Conservation (phyloP, 306 rosid genomes). For the Astragalus membranaceus region DNA sequence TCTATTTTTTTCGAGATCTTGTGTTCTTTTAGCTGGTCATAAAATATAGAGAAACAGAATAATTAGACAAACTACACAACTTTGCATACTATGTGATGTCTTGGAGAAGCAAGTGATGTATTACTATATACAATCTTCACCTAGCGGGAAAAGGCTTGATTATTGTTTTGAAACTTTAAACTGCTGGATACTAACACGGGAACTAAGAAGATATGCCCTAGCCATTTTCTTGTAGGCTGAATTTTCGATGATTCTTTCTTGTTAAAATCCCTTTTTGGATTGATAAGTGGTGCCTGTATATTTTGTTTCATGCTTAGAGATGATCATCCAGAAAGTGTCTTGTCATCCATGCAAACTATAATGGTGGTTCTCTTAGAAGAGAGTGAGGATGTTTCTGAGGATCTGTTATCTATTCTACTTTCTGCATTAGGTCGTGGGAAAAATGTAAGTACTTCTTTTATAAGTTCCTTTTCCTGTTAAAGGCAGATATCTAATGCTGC, state of each 20-base stretch:
- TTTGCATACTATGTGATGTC: constrained; percentile 5
- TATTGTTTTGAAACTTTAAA: constrained; percentile 12
- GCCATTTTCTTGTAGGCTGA: constrained; percentile 11
- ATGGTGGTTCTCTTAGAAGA: constrained; percentile 92
- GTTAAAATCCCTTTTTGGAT: not conserved
- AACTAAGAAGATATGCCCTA: not conserved
- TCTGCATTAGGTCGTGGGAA: constrained; percentile 73
- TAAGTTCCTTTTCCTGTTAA: constrained; percentile 5
- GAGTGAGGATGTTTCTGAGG: constrained; percentile 83
- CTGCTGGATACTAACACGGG: not conserved
- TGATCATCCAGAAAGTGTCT: constrained; percentile 90
- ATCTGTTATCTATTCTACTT: constrained; percentile 57
- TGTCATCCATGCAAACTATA: constrained; percentile 91
- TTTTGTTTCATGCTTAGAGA: constrained; percentile 55
- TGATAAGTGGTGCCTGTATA: constrained; percentile 2
- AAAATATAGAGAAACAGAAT: not conserved
- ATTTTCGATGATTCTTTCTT: not conserved
- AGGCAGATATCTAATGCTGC: constrained; percentile 15
- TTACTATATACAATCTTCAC: not conserved
- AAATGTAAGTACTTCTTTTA: constrained; percentile 50
- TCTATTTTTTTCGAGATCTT: not conserved
- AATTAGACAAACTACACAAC: not conserved
- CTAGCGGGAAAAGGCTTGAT: not conserved
- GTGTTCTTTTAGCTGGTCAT: not conserved
- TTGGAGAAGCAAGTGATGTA: not conserved